Evolutionary conservation across 805 yeast genomes (phyloP), one percentile per base, ranked within the genome.

Genomic region (Candida khao-thaluensis): DNA sequence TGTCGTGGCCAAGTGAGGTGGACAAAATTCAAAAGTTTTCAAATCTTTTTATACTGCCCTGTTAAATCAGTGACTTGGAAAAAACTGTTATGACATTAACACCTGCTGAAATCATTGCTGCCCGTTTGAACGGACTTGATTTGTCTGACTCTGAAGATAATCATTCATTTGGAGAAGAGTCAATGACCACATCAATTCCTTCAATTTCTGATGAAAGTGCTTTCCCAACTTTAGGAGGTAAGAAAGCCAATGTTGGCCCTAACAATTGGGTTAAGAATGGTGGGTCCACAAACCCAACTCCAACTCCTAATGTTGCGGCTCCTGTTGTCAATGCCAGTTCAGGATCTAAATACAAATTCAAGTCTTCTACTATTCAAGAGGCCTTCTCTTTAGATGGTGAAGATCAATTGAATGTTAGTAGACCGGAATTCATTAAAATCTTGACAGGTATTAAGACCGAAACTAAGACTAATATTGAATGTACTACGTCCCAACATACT

Each of bases 401-500:
- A 38, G 82, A 82, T 47, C 91, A 85, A 57, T 61, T 80, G 55
- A 72, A 76, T 38, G 72, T 82, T 33, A 57, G 70, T 29, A 80
- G 81, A 51, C 71, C 79, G 16, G 93, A 85, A 50, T 77, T 85
- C 44, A 72, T 81, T 52, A 81, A 81, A 55, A 75, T 86, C 45
- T 67, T 88, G 46, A 70, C 76, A 35, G 65, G 75, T 34, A 75
- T 86, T 53, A 83, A 82, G 62, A 64, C 77, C 42, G 62, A 69
- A 24, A 72, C 81, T 44, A 65, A 72, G 33, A 85, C 89, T 40
- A 77, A 79, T 45, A 78, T 89, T 45, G 96, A 89, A 59, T 84
- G 95, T 40, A 86, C 95, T 38, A 70, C 87, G 40, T 84, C 95
- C 31, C 77, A 78, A 51, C 76, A 76, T 48, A 80, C 85, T 43